Evolutionary conservation across 2,329 filamentous ascomycete genomes (phyloP).

Genomic region (Aspergillus fructus): DNA sequence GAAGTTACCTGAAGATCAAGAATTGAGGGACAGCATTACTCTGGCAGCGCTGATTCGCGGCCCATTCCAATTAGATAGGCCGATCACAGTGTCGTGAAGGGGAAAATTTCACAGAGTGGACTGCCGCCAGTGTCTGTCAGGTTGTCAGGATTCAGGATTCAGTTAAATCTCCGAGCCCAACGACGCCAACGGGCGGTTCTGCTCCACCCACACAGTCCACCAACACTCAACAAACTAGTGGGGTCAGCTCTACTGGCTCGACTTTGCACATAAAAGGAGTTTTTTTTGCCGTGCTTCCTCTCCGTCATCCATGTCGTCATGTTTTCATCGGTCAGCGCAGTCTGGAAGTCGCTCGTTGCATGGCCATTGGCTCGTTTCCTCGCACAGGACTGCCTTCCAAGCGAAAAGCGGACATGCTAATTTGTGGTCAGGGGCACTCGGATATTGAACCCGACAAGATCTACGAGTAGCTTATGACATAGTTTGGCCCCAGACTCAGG

Average conservation of each 20-base stretch:
- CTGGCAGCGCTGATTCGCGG: background rate
- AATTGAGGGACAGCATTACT: background rate
- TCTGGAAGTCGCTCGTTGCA: background rate
- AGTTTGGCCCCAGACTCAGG: background rate
- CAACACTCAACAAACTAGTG: background rate
- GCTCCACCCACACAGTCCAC: background rate
- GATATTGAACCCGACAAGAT: background rate
- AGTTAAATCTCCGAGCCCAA: conserved; percentile 5
- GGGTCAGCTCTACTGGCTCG: background rate
- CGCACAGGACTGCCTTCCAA: background rate
- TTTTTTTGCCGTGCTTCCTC: background rate
- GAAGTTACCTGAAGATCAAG: background rate
- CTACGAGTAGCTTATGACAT: conserved; percentile 8
- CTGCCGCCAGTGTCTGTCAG: background rate
- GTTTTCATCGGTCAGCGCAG: background rate
- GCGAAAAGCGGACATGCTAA: no score
- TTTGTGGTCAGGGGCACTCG: background rate
- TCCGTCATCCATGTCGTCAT: background rate
- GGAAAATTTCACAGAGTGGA: no score
- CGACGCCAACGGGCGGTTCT: background rate
- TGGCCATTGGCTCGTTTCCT: background rate
- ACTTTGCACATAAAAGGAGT: no score
- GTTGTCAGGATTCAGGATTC: background rate
- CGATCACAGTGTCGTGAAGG: background rate
- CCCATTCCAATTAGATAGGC: background rate